Base-by-base conservation (phyloP, 768 basidiomycete species). In the Cystobasidiopsis lactophilus region DNA sequence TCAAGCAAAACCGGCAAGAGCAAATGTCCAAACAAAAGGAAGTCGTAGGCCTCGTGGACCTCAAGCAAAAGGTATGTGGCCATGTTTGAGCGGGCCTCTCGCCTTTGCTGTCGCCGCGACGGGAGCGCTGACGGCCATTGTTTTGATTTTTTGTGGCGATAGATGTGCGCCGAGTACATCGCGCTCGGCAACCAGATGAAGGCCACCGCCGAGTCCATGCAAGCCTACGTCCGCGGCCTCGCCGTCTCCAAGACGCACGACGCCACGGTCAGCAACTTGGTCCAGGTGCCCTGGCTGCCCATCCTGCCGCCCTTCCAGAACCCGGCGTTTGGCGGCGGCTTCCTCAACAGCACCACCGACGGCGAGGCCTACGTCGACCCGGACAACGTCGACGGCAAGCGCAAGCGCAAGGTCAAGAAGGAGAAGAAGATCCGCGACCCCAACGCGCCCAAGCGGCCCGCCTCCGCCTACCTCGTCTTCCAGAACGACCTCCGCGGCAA, bases 381-480 rank as follows among this genome's bases (percentile, higher is more conserved):
- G 23, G 45, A 47, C 14, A 30, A 29, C 23, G 26, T 9, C 10
- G 23, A 5, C 40, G 11, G 2, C 31, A 50, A 23, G 31, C 14
- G 3, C 7, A 24, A 43, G 13, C 62, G 57, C 18, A 59, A 50
- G 26, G 59, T 64, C 44, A 54, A 51, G 46, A 70, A 70, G 59
- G 70, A 69, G 53, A 85, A 79, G 67, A 79, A 80, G 60, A 72
- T 62, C 38, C 78, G 79, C 66, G 89, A 96, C 62, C 86, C 88
- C 19, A 81, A 88, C 66, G 86, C 86, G 53, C 91, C 91, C 30
- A 93, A 89, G 65, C 79, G 85, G 9, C 89, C 91, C 26, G 74
- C 85, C 14, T 83, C 83, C 5, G 85, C 86, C 19, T 96, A 91
- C 69, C 76, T 96, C 62, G 70, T 89, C 59, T 96, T 81, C 73